Base-by-base conservation (phyloP, 257 asterid genomes). In the Ilex aquifolium region DNA sequence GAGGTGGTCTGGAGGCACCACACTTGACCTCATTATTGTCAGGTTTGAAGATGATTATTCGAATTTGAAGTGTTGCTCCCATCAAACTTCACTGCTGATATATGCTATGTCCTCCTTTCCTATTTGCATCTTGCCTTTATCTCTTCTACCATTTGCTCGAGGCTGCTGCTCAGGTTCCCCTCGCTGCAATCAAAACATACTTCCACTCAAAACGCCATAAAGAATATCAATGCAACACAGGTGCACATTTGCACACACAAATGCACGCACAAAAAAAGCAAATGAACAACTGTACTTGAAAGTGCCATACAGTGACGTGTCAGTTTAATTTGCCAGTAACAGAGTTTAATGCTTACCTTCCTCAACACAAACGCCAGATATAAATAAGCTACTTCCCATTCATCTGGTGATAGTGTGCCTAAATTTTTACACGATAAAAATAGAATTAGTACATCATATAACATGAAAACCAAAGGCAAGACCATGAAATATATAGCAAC, bases 331-430 rank as follows among this genome's bases (percentile, higher is more conserved):
- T 3, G 5, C 10, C 16, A 53, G 44, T 36, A 29, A 3, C 17
- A 6, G 54, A 11, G 54, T n/a, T 49, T 49, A 11, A 10, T 55
- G 13, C 50, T 16, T 70, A 85, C 96, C 97, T 90, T 93, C 75
- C 85, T 79, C 69, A 90, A 74, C 60, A 83, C 99, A 60, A 84
- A 90, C 57, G 99, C 73, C 67, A 77, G 70, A 79, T 90, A 90
- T 69, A 90, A 80, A 75, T 90, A 93, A 29, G 97, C 99, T 3
- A 81, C 97, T 56, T 93, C 99, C 99, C 99, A 93, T 69, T 93
- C 99, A 61, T 90, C 96, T 2, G 87, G 87, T 31, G 97, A 87
- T 11, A 93, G 76, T 31, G 99, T 89, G 72, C 95, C 98, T 91
- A 69, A 29, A 69, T 44, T 32, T 4, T 9, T 15, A 56, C 21